These are phyloP conservation scores for Clitocybe nebularis DNA, from an alignment of 1,284 basidiomycete genomes.

Conservation along the genomic window DNA sequence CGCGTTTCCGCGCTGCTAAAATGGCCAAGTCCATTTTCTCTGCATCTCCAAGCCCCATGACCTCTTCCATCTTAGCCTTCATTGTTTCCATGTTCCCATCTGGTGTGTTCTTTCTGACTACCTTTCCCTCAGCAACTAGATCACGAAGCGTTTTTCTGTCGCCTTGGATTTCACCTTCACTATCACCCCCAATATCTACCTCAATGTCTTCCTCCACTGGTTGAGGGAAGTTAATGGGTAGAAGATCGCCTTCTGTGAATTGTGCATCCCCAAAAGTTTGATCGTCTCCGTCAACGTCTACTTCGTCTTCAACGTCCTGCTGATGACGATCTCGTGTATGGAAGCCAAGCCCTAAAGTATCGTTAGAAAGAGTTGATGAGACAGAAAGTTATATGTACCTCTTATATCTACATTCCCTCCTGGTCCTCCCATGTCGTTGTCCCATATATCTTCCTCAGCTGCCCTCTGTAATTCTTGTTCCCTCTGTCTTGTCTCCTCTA, in stretches of 20 bases:
- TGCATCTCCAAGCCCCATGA: conserved; percentile 39
- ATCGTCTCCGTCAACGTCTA: conserved; percentile 78
- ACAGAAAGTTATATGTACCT: conserved; percentile 26
- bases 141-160: conserved; percentile 40
- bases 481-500: conserved; percentile 38
- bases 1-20: conserved; percentile 41
- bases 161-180: conserved; percentile 25
- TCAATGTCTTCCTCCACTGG: conserved; percentile 32
- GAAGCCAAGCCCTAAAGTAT: conserved; percentile 54
- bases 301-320: conserved; percentile 69
- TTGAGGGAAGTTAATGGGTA: conserved; percentile 28
- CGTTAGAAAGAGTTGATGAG: conserved; percentile 3
- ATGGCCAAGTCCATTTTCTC: conserved; percentile 50
- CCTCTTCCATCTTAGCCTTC: conserved; percentile 38
- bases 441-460: conserved; percentile 29
- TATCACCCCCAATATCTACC: conserved; percentile 38
- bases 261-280: conserved; percentile 64
- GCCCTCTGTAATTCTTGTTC: conserved; percentile 26
- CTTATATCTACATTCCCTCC: conserved; percentile 41
- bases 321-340: conserved; percentile 50
- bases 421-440: conserved; percentile 28
- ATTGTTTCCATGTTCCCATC: conserved; percentile 24
- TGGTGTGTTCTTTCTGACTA: conserved; percentile 25
- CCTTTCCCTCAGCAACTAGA: conserved; percentile 49
- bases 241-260: conserved; percentile 69